These are phyloP conservation scores for Coniochaeta hoffmannii DNA, from an alignment of 2,329 filamentous ascomycete species.

Conservation along the genomic window DNA sequence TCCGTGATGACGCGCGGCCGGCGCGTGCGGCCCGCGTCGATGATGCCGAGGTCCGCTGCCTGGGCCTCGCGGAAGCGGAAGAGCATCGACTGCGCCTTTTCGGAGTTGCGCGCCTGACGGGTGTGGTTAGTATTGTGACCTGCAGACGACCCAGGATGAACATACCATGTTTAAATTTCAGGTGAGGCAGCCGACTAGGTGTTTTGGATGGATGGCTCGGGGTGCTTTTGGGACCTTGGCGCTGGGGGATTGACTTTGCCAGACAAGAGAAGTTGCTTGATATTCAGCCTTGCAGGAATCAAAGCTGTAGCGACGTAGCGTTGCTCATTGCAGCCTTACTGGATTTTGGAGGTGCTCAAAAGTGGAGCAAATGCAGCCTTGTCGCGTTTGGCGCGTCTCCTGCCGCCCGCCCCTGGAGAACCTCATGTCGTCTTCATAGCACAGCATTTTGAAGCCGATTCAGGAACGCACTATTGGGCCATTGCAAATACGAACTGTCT, in stretches of 20 bases:
- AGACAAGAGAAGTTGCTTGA: not conserved
- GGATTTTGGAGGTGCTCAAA: not conserved
- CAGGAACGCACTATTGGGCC: no score
- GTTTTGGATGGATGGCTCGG: not conserved
- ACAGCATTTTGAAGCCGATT: not conserved
- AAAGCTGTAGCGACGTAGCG: no score
- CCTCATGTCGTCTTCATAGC: not conserved
- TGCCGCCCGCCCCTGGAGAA: no score
- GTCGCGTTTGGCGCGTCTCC: not conserved
- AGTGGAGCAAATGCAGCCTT: not conserved
- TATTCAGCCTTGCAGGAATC: not conserved
- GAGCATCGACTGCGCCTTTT: constrained; percentile 99
- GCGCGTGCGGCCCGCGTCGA: constrained; percentile 83
- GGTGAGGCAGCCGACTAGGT: not conserved
- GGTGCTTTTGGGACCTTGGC: not conserved
- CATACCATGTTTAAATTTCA: constrained; percentile 8
- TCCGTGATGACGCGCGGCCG: constrained; percentile 88
- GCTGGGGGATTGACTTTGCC: not conserved
- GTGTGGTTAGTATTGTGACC: constrained; percentile 4
- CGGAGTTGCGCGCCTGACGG: constrained; percentile 79
- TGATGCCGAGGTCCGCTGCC: constrained; percentile 90
- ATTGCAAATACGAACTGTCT: no score
- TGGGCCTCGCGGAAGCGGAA: constrained; percentile 98
- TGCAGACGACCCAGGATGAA: not conserved
- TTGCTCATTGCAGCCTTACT: not conserved